A percentile compares a stretch with the other conserved stretches of the same genome.
Evolutionary conservation across 441 rosid genomes (phyloP).

Genomic region (Dalechampia spathulata): DNA sequence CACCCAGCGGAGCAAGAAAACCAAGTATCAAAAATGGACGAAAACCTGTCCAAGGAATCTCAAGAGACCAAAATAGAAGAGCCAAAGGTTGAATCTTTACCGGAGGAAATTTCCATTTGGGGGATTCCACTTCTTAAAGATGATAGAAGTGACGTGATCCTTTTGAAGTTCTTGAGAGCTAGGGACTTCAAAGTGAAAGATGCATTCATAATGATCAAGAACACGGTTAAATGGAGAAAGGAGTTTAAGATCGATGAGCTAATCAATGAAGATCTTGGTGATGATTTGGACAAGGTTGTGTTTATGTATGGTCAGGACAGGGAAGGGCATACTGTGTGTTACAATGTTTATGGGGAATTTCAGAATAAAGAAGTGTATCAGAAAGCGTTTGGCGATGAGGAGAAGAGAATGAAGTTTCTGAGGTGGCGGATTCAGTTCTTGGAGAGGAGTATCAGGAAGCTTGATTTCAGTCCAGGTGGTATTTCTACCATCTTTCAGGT

Average conservation of each 20-base stretch:
- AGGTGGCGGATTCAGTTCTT: slow-evolving; percentile 88
- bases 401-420: slow-evolving; percentile 61
- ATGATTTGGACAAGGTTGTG: slow-evolving; percentile 67
- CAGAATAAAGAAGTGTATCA: slow-evolving; percentile 64
- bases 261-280: slow-evolving; percentile 63
- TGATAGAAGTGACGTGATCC: slow-evolving; percentile 66
- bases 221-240: slow-evolving; percentile 66
- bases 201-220: slow-evolving; percentile 62
- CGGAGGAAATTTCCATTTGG: slow-evolving; percentile 46
- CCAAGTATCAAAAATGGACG: slow-evolving; percentile 18
- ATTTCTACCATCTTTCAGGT: slow-evolving; percentile 66
- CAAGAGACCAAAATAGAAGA: slow-evolving; percentile 8
- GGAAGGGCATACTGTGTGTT: slow-evolving; percentile 83
- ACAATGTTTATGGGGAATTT: slow-evolving; percentile 89
- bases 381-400: slow-evolving; percentile 61
- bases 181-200: slow-evolving; percentile 78
- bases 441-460: slow-evolving; percentile 75
- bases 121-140: slow-evolving; percentile 72
- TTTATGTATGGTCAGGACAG: slow-evolving; percentile 79
- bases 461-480: slow-evolving; percentile 62
- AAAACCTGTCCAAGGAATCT: slow-evolving; percentile 13
- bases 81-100: slow-evolving; percentile 7
- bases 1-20: background rate
- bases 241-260: slow-evolving; percentile 66
- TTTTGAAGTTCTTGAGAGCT: slow-evolving; percentile 72